These are phyloP conservation scores for Aspergillus sp. DNA, from an alignment of 2,329 filamentous ascomycete genomes.

Conservation along the genomic window DNA sequence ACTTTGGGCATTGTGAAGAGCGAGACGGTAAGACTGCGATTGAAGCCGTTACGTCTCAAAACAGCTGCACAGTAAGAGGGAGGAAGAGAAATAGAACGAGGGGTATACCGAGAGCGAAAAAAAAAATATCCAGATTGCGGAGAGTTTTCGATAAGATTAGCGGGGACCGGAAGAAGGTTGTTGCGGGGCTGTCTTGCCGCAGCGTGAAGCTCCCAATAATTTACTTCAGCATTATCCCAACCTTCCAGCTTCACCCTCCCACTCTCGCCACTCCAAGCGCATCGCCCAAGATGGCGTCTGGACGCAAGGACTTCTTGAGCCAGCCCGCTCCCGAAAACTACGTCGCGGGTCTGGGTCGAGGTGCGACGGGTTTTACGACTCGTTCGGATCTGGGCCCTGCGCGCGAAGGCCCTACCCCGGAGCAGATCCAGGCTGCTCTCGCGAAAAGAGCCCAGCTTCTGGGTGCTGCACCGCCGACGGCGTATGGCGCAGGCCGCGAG, in stretches of 20 bases:
- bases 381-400: constrained; percentile 94
- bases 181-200: constrained; percentile 7
- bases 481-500: constrained; percentile 70
- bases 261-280: not conserved
- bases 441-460: constrained; percentile 88
- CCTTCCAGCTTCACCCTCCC: not conserved
- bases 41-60: not conserved
- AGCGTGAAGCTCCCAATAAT: not conserved
- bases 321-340: constrained; percentile 84
- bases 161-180: constrained; percentile 17
- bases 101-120: not conserved
- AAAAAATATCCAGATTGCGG: constrained; percentile 13
- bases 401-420: constrained; percentile 90
- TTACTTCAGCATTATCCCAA: not conserved
- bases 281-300: constrained; percentile 51
- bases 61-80: not conserved
- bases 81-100: not conserved
- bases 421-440: constrained; percentile 97
- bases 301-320: constrained; percentile 79
- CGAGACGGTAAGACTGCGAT: not conserved
- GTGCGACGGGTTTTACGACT: constrained; percentile 96
- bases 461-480: constrained; percentile 66
- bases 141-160: constrained; percentile 19
- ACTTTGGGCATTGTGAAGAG: constrained; percentile 51
- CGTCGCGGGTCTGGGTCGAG: constrained; percentile 93